Base-by-base conservation (phyloP, 805 yeast genomes). In the Priceomyces carsonii region DNA sequence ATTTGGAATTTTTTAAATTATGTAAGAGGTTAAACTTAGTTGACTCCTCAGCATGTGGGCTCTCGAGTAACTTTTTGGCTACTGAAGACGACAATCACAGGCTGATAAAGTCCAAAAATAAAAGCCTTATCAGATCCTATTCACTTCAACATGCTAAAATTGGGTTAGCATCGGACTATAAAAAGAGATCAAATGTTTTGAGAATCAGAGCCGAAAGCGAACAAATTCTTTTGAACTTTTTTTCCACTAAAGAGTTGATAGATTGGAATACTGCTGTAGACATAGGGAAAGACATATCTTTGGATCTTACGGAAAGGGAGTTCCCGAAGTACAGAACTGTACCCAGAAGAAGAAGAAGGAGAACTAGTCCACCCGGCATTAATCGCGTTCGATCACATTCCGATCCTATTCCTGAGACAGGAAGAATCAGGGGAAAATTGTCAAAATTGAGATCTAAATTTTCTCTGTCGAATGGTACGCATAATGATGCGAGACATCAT, bases 131-230 rank as follows among this genome's bases (percentile, higher is more conserved):
- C n/a, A 71, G 81, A 43, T 76, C 88, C 0, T 90, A 79, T 57
- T 80, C 96, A 2, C 68, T 91, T 24, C 98, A 93, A 59, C 81
- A 82, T 60, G 90, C 93, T 8, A 80, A 73, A 48, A 62, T 86
- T 29, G 99, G 99, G 0, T 65, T 88, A 9, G 96, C 98, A 0
- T 69, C 78, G 2, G 99, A 91, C 59, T 88, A 88, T 59, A 75
- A 73, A 38, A 87, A 88, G 56, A 75, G 74, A 44, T 70, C 76
- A 12, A 75, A 79, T 51, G 86, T 82, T 4, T 58, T 89, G 25
- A 65, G 99, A 32, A 47, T 91, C 12, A 74, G 99, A 14, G 74
- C 83, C 23, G 98, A 91, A 59, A 75, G 82, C 25, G 89, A 86
- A 57, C 98, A 91, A 57, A 73, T 87, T 42, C 56, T 91, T 26